phyloP scores from a whole-genome alignment of 2,329 filamentous ascomycete genomes.

The Claviceps fusiformis region DNA sequence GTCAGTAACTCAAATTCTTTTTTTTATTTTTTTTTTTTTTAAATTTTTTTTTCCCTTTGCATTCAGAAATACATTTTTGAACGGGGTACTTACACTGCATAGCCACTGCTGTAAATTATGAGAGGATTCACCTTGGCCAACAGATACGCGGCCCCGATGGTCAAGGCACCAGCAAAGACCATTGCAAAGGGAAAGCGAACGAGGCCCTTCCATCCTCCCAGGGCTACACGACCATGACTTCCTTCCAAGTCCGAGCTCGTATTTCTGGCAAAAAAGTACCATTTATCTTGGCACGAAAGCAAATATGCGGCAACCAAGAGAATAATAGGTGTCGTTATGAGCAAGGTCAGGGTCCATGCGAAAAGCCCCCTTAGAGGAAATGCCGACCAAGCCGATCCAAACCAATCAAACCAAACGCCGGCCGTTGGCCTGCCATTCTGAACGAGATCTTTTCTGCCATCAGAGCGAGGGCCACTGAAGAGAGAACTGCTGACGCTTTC shows the following conservation, averaged over 20 bases:
- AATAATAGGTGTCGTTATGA: slow-evolving; percentile 65
- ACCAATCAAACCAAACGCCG: slow-evolving; percentile 90
- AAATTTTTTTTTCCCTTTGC: too few species aligned
- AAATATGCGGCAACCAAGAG: slow-evolving; percentile 56
- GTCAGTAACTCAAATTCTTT: slow-evolving; percentile 8
- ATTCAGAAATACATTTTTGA: too few species aligned
- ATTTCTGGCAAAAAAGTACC: slow-evolving; percentile 68
- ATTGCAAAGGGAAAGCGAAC: slow-evolving; percentile 74
- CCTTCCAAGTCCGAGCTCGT: slow-evolving; percentile 42
- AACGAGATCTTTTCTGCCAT: slow-evolving; percentile 44
- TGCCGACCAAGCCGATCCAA: slow-evolving; percentile 65
- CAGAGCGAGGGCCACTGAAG: slow-evolving; percentile 48
- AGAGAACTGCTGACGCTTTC: slow-evolving; percentile 45
- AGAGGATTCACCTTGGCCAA: slow-evolving; percentile 74
- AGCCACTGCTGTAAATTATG: slow-evolving; percentile 82
- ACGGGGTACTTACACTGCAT: slow-evolving; percentile 47
- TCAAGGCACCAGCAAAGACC: slow-evolving; percentile 50
- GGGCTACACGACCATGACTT: slow-evolving; percentile 43
- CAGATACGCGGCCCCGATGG: slow-evolving; percentile 60
- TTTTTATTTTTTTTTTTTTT: too few species aligned
- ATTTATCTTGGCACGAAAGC: slow-evolving; percentile 61
- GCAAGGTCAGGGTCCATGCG: slow-evolving; percentile 69
- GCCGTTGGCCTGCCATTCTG: slow-evolving; percentile 52
- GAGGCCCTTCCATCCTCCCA: slow-evolving; percentile 70
- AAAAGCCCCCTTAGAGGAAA: slow-evolving; percentile 75